Evolutionary conservation across 345 rosid genomes (phyloP).

Genomic region (Hibiscus tridactylites): DNA sequence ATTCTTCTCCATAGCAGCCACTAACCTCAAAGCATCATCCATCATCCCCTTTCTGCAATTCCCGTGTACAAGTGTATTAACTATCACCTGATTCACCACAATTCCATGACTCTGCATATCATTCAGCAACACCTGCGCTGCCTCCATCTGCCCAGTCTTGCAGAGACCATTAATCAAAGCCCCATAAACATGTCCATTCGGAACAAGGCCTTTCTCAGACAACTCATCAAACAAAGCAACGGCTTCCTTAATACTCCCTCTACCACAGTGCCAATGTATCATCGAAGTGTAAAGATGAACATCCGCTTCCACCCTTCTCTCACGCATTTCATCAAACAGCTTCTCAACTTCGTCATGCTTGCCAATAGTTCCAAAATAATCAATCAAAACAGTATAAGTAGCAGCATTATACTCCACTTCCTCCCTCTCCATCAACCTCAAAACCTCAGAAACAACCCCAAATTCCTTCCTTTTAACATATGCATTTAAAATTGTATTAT

Average conservation of each 20-base stretch:
- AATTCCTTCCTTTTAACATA: conserved; percentile 44
- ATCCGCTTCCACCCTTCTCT: conserved; percentile 46
- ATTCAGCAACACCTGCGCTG: conserved; percentile 53
- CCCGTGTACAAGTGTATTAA: conserved; percentile 65
- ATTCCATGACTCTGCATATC: conserved; percentile 66
- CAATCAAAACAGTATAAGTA: conserved; percentile 55
- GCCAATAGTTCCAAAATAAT: conserved; percentile 28
- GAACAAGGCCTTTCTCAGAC: conserved; percentile 48
- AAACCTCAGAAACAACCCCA: conserved; percentile 35
- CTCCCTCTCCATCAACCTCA: conserved; percentile 56
- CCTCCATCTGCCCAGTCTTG: conserved; percentile 67
- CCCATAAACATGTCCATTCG: conserved; percentile 61
- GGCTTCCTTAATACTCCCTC: conserved; percentile 51
- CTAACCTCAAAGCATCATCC: conserved; percentile 50
- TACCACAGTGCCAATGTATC: conserved; percentile 48
- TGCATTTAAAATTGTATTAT: conserved; percentile 57
- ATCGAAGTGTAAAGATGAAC: conserved; percentile 50
- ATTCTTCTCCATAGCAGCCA: conserved; percentile 45
- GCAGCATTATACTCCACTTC: conserved; percentile 45
- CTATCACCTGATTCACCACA: conserved; percentile 42
- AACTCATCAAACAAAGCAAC: conserved; percentile 69
- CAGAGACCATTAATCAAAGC: conserved; percentile 72
- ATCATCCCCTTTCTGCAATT: conserved; percentile 58
- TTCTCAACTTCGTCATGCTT: conserved; percentile 45
- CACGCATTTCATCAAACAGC: conserved; percentile 68